These are phyloP conservation scores for Venturia asperata DNA, from an alignment of 2,329 filamentous ascomycete genomes.

Conservation along the genomic window DNA sequence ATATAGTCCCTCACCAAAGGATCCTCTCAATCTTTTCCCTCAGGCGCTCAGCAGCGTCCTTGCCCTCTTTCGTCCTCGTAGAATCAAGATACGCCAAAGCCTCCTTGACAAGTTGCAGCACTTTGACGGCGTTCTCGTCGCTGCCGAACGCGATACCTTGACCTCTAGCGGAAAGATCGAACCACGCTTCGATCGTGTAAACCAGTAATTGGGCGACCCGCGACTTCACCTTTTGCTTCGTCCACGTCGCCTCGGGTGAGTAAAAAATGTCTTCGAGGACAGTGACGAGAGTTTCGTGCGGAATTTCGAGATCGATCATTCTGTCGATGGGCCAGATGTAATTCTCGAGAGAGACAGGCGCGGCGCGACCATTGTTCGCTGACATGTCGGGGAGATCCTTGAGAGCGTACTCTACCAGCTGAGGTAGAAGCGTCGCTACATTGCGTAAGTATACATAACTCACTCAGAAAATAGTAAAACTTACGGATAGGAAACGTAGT, in stretches of 20 bases:
- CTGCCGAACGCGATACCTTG: slow-evolving; percentile 53
- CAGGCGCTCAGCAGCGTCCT: slow-evolving; percentile 12
- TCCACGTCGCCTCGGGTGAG: slow-evolving; percentile 57
- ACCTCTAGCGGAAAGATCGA: slow-evolving; percentile 45
- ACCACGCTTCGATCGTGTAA: slow-evolving; percentile 56
- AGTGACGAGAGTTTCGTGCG: slow-evolving; percentile 54
- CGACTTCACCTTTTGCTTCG: slow-evolving; percentile 48
- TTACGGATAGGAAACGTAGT: slow-evolving; percentile 48
- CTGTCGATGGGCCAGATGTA: slow-evolving; percentile 57
- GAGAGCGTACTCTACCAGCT: slow-evolving; percentile 33
- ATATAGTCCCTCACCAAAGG: slow-evolving; percentile 8
- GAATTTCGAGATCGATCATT: slow-evolving; percentile 56
- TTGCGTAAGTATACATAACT: slow-evolving; percentile 24
- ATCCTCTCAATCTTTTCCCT: slow-evolving; percentile 12
- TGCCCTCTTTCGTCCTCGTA: background rate
- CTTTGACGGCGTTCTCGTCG: slow-evolving; percentile 47
- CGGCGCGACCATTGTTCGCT: slow-evolving; percentile 39
- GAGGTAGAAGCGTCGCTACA: slow-evolving; percentile 26
- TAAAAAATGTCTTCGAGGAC: slow-evolving; percentile 60
- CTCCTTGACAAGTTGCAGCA: slow-evolving; percentile 33
- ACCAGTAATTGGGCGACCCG: slow-evolving; percentile 55
- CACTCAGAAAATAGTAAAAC: slow-evolving; percentile 22
- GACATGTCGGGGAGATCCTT: slow-evolving; percentile 49
- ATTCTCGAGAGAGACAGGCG: slow-evolving; percentile 30
- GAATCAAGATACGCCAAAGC: slow-evolving; percentile 26